Base-by-base conservation (phyloP, 1,284 basidiomycete genomes). In the Pseudozyma tsukubaensis region DNA sequence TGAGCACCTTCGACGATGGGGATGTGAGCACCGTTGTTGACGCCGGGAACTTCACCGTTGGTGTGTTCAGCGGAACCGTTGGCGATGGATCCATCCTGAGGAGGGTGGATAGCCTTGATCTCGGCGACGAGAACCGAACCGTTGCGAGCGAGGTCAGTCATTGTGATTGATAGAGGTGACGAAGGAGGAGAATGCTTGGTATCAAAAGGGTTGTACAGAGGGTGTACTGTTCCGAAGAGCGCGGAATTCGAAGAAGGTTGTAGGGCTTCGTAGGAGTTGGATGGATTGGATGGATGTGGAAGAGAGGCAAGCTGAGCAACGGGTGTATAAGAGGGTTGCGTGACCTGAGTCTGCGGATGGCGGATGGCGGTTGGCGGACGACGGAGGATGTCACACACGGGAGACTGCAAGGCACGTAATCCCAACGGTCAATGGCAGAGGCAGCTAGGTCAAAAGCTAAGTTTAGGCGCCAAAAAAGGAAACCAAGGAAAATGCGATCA, bases 61-160 rank as follows among this genome's bases (percentile, higher is more conserved):
- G 36, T 37, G 34, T 39, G 51, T 14, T 43, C 43, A 32, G 51
- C 59, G 18, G 44, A 29, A 19, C 50, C 62, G 48, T 60, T 52
- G 52, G 40, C 47, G n/a, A n/a, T 35, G 16, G 24, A 40, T 8
- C 3, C 39, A 13, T 39, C 50, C 44, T 51, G 49, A 35, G 63
- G 47, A 47, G 58, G 54, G 56, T 72, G 69, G 24, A 49, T 57
- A 19, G 69, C 73, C 69, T 72, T 72, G 69, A 72, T 72, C 43
- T 72, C 73, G 65, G 73, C 65, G 49, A 75, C 72, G 29, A 75
- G 67, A 18, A 75, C 54, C 42, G 72, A 75, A 21, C 72, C 72
- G 53, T 58, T 75, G 29, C 72, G 62, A 56, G 67, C 56, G 54
- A 75, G 67, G 48, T 62, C 57, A 47, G 72, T 66, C 72, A 75